phyloP scores from a whole-genome alignment of 2,329 filamentous ascomycete genomes.

The Setomelanomma holmii region DNA sequence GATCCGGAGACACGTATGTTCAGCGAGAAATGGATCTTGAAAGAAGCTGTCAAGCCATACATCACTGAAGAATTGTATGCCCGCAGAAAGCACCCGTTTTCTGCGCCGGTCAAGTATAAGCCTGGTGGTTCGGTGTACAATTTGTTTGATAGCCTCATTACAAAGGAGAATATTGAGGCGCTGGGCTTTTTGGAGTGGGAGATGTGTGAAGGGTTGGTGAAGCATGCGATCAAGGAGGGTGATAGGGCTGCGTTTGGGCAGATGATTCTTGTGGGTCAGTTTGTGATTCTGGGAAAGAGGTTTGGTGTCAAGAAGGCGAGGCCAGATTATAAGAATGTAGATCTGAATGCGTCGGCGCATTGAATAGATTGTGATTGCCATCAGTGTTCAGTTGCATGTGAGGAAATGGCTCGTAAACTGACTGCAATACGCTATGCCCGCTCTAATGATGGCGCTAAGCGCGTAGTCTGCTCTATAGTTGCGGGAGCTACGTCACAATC shows the following conservation, averaged over 20 bases:
- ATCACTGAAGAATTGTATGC: conserved; percentile 61
- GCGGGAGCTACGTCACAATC: too few relatives aligned
- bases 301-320: conserved; percentile 17
- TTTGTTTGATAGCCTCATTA: conserved; percentile 37
- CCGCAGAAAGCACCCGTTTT: conserved; percentile 58
- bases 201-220: conserved; percentile 14
- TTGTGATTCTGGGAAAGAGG: conserved; percentile 19
- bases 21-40: conserved; percentile 61
- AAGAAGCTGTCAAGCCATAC: conserved; percentile 59
- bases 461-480: too few relatives aligned
- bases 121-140: conserved; percentile 54
- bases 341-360: too few relatives aligned
- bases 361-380: too few relatives aligned
- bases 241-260: conserved; percentile 19
- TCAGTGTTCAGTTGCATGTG: too few relatives aligned
- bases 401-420: too few relatives aligned
- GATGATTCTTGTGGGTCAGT: conserved; percentile 25
- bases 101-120: conserved; percentile 55
- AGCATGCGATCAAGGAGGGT: conserved; percentile 18
- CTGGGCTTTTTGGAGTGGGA: conserved; percentile 33
- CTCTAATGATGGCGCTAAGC: too few relatives aligned
- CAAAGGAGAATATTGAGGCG: conserved; percentile 32
- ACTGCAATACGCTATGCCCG: too few relatives aligned
- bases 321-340: conserved; percentile 5
- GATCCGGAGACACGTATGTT: conserved; percentile 21